Base-by-base conservation (phyloP, 2,329 filamentous ascomycete species). In the Epichloe elymi region DNA sequence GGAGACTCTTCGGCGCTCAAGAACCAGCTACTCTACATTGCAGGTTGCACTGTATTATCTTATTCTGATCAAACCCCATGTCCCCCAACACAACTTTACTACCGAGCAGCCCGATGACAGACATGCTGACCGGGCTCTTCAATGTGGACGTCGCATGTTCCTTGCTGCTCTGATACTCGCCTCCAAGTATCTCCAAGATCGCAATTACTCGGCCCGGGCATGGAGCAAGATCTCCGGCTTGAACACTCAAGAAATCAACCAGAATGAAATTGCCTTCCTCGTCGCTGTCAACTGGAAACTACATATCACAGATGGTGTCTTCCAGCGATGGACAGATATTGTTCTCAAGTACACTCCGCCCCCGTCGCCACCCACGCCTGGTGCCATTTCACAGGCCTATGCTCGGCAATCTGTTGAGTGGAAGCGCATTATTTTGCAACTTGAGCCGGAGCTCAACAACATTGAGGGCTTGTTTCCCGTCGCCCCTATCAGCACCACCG, bases 151-250 rank as follows among this genome's bases (percentile, higher is more conserved):
- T 55, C 88, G 93, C 62, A 97, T 97, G 91, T 97, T 98, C 65
- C 78, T 98, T 50, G 84, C 93, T 11, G 90, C 91, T 46, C 76
- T 98, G 54, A 97, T 98, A 58, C 76, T 98, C 51, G 93, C 93
- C 2, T 97, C 93, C 37, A 98, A 98, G 73, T 98, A 97, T 65
- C 74, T 98, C 45, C 93, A 98, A 69, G 93, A 98, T 66, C 85
- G 91, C 59, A 98, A 97, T 70, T 98, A 95, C 70, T 97, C 93
- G 14, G 89, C 93, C 46, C 84, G 91, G 51, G 93, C 93, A 41
- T 98, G 93, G 93, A 97, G 91, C 68, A 97, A 95, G 74, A 98
- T 98, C 60, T 97, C 93, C 17, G 93, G 93, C n/a, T 75, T 98
- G 52, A 88, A 87, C 65, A 90, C 89, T 3, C 74, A 80, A 51